Evolutionary conservation across 257 asterid genomes (phyloP).

Genomic region (Verbascum thapsus): DNA sequence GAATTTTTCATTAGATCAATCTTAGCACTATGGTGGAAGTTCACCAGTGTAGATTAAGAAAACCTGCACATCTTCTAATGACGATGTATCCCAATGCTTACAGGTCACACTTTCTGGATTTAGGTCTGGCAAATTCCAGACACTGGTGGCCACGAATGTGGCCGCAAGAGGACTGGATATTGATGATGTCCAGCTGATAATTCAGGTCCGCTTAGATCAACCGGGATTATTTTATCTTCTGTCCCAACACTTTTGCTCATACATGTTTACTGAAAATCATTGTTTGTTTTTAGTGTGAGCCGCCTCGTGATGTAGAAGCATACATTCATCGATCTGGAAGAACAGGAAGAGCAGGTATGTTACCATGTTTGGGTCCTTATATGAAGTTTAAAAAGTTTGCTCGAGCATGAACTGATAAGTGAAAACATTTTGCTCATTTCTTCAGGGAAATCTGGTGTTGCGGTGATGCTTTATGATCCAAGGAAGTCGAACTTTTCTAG

Average conservation of each 20-base stretch:
- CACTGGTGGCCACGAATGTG: slow-evolving; percentile 93
- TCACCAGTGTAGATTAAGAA: not conserved
- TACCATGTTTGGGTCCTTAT: slow-evolving; percentile 14
- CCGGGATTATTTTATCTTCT: not conserved
- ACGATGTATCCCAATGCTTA: slow-evolving; percentile 22
- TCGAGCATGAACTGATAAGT: slow-evolving; percentile 15
- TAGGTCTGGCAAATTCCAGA: slow-evolving; percentile 82
- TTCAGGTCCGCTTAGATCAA: slow-evolving; percentile 63
- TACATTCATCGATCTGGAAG: slow-evolving; percentile 99
- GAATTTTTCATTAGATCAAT: not conserved
- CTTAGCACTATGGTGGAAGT: too few species aligned
- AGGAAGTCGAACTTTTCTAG: slow-evolving; percentile 74
- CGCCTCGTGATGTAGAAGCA: slow-evolving; percentile 95
- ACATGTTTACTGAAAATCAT: slow-evolving; percentile 20
- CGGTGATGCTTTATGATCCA: slow-evolving; percentile 97
- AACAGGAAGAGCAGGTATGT: slow-evolving; percentile 94
- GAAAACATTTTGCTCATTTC: slow-evolving; percentile 15
- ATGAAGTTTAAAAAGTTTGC: slow-evolving; percentile 9
- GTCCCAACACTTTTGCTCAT: not conserved
- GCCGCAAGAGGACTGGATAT: slow-evolving; percentile 99
- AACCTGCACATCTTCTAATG: not conserved
- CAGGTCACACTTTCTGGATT: slow-evolving; percentile 89
- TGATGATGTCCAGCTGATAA: slow-evolving; percentile 89
- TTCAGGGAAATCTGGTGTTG: slow-evolving; percentile 86
- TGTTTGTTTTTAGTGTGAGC: slow-evolving; percentile 72